phyloP scores from a whole-genome alignment of 805 yeast genomes.

The Candida rishiriensis region DNA sequence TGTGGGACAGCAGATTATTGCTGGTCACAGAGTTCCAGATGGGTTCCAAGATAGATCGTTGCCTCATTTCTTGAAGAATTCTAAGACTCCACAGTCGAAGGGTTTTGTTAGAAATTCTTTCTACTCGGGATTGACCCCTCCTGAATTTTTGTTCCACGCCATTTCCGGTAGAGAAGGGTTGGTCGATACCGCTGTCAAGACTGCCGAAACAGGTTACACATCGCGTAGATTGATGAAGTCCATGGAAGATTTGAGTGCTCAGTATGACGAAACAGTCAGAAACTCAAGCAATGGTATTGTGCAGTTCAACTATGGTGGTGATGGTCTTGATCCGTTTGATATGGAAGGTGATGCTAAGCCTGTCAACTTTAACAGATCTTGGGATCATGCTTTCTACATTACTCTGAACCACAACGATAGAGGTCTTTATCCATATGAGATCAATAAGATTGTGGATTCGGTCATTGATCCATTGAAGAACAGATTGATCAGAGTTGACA shows the following conservation, averaged over 20 bases:
- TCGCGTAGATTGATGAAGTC: slow-evolving; percentile 98
- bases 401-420: slow-evolving; percentile 53
- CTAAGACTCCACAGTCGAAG: slow-evolving; percentile 95
- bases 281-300: slow-evolving; percentile 95
- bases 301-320: slow-evolving; percentile 98
- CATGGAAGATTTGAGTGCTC: slow-evolving; percentile 89
- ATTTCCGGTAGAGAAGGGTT: slow-evolving; percentile 99
- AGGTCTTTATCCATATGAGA: slow-evolving; percentile 68
- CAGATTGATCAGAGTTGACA: slow-evolving; percentile 62
- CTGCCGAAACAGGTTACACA: slow-evolving; percentile 99
- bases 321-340: slow-evolving; percentile 95
- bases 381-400: slow-evolving; percentile 85
- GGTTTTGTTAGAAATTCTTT: slow-evolving; percentile 97
- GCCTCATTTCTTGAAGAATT: slow-evolving; percentile 94
- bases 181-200: slow-evolving; percentile 98
- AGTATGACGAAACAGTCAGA: slow-evolving; percentile 90
- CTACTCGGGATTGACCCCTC: slow-evolving; percentile 90
- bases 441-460: slow-evolving; percentile 48
- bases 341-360: slow-evolving; percentile 99
- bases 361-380: slow-evolving; percentile 86
- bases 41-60: slow-evolving; percentile 99
- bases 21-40: slow-evolving; percentile 98
- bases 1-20: slow-evolving; percentile 97
- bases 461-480: slow-evolving; percentile 59
- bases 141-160: slow-evolving; percentile 96